Conservation (phyloP, 2,329 filamentous ascomycete species). For the Pyrenophora graminea region DNA sequence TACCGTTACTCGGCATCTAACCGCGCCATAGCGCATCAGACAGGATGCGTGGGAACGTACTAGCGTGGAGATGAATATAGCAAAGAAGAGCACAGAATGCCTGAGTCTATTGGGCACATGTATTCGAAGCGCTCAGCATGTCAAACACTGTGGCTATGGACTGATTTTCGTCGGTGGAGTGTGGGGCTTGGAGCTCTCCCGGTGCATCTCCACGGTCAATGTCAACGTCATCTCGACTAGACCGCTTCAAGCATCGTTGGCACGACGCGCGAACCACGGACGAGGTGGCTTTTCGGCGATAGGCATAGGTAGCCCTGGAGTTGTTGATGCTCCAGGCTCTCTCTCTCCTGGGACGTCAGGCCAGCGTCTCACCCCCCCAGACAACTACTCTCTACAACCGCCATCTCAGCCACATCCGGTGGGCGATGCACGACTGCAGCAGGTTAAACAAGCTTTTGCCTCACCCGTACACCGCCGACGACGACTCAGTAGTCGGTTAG, state of each 20-base stretch:
- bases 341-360: neutral
- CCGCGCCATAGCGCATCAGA: neutral
- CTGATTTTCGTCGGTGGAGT: no score
- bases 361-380: slow-evolving; percentile 1
- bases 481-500: slow-evolving; percentile 28
- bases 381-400: neutral
- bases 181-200: no score
- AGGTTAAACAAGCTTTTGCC: slow-evolving; percentile 31
- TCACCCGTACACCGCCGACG: slow-evolving; percentile 13
- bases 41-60: no score
- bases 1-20: neutral
- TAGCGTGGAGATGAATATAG: neutral
- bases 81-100: neutral
- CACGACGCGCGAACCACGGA: slow-evolving; percentile 15
- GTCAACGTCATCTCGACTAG: slow-evolving; percentile 11
- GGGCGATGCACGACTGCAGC: slow-evolving; percentile 12
- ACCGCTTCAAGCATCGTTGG: slow-evolving; percentile 3
- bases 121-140: no score
- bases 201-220: neutral
- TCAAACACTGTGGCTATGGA: no score
- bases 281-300: slow-evolving; percentile 2
- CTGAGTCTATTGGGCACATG: no score
- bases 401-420: neutral
- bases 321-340: no score
- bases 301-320: neutral